Conservation (phyloP, 192 early-diverging fungal genomes). For the Coemansia sp. region DNA sequence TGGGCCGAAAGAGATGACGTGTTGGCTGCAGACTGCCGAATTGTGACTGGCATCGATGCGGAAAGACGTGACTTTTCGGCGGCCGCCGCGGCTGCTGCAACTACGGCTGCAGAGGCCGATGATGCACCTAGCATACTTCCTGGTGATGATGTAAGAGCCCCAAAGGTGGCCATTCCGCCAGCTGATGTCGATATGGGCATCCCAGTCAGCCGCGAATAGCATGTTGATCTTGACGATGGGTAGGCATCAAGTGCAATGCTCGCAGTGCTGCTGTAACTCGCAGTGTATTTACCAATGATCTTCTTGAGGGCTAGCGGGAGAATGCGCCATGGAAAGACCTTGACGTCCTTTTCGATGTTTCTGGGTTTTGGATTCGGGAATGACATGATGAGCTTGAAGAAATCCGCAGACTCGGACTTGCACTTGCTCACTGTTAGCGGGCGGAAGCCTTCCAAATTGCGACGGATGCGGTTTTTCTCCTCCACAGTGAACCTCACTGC, state of each 20-base stretch:
- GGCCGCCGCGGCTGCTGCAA: slow-evolving; percentile 19
- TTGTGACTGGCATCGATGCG: not conserved
- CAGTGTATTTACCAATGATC: slow-evolving; percentile 73
- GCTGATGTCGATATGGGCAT: slow-evolving; percentile 22
- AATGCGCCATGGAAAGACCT: slow-evolving; percentile 79
- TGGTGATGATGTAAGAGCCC: slow-evolving; percentile 11
- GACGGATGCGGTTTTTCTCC: slow-evolving; percentile 85
- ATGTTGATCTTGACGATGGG: slow-evolving; percentile 11
- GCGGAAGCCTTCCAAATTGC: slow-evolving; percentile 79
- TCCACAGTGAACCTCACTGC: slow-evolving; percentile 75
- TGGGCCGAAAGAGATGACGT: not conserved
- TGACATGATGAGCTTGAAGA: slow-evolving; percentile 82
- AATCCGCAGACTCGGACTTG: slow-evolving; percentile 72
- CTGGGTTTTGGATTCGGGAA: slow-evolving; percentile 80
- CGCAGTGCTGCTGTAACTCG: slow-evolving; percentile 47
- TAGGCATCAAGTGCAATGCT: slow-evolving; percentile 30
- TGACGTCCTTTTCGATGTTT: slow-evolving; percentile 88
- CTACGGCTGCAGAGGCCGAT: slow-evolving; percentile 28
- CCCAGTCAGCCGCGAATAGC: slow-evolving; percentile 26
- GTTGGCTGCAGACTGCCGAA: not conserved
- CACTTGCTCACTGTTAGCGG: slow-evolving; percentile 77
- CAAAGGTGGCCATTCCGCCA: slow-evolving; percentile 32
- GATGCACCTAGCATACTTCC: slow-evolving; percentile 12
- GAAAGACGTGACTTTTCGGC: not conserved
- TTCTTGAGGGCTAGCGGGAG: slow-evolving; percentile 72